phyloP scores from a whole-genome alignment of 495 filamentous ascomycete genomes.

The Hypoxylon crocopeplum region DNA sequence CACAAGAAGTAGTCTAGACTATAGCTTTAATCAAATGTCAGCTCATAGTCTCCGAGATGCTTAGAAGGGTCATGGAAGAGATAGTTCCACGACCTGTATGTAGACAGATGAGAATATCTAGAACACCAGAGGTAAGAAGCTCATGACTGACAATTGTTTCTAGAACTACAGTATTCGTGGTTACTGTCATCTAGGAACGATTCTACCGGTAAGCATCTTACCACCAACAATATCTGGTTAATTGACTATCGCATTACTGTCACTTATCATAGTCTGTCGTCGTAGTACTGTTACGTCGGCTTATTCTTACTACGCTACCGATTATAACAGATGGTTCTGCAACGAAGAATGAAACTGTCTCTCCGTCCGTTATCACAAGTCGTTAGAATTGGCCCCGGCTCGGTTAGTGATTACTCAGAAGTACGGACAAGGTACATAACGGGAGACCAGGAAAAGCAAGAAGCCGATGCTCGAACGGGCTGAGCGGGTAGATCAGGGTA shows the following conservation, averaged over 20 bases:
- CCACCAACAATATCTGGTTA: conserved; percentile 25
- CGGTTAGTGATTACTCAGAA: conserved; percentile 24
- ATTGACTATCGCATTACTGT: conserved; percentile 15
- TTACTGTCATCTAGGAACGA: conserved; percentile 1
- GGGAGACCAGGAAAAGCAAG: conserved; percentile 16
- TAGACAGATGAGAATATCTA: neutral
- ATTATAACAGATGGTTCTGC: no score
- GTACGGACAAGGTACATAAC: conserved; percentile 4
- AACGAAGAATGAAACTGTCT: conserved; percentile 7
- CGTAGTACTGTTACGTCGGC: no score
- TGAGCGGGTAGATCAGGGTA: conserved; percentile 33
- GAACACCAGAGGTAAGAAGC: neutral
- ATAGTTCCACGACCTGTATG: neutral
- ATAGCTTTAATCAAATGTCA: conserved; percentile 18
- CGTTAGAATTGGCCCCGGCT: neutral
- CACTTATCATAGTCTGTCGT: no score
- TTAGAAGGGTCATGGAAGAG: conserved; percentile 23
- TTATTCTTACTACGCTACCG: no score
- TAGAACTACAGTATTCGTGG: conserved; percentile 9
- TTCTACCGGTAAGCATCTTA: conserved; percentile 37
- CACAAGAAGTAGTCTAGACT: conserved; percentile 11
- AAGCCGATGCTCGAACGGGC: conserved; percentile 16
- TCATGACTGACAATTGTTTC: neutral
- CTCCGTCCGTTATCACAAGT: neutral
- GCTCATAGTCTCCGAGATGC: conserved; percentile 17